Evolutionary conservation across 169 alveolate species (phyloP).

Genomic region (Eimeria maxima): DNA sequence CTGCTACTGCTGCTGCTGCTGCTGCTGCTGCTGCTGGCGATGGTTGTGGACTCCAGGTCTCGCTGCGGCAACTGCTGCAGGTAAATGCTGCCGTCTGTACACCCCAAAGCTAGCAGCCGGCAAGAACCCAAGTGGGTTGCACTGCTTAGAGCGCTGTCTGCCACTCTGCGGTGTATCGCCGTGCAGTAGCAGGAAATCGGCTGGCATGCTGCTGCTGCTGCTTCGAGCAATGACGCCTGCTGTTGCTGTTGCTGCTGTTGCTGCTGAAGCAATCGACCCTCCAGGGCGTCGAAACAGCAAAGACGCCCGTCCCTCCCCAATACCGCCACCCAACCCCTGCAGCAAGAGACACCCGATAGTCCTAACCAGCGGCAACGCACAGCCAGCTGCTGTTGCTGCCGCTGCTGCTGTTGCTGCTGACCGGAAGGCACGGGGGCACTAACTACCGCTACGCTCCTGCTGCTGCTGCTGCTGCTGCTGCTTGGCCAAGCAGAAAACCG

Average conservation of each 20-base stretch:
- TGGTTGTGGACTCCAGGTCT: not conserved
- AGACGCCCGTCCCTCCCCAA: conserved; percentile 58
- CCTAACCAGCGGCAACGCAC: conserved; percentile 69
- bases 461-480: not conserved
- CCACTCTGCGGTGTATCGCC: not conserved
- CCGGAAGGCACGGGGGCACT: not conserved
- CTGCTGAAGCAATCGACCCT: conserved; percentile 47
- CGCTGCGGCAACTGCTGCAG: conserved; percentile 1
- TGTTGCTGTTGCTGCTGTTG: conserved; percentile 19
- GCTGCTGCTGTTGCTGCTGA: conserved; percentile 23
- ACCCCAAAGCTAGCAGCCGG: not conserved
- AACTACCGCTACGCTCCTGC: conserved; percentile 1
- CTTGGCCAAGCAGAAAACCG: conserved; percentile 38
- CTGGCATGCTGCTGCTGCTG: conserved; percentile 2
- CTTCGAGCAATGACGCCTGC: not conserved
- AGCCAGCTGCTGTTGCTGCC: conserved; percentile 69
- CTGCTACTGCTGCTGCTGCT: conserved; percentile 15
- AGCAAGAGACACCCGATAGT: conserved; percentile 18
- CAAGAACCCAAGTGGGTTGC: conserved; percentile 23
- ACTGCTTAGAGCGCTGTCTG: conserved; percentile 5
- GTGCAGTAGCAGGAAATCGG: not conserved
- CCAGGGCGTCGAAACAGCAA: conserved; percentile 24
- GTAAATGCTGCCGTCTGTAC: conserved; percentile 8
- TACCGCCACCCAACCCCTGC: conserved; percentile 60
- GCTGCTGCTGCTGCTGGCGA: conserved; percentile 30